These are phyloP conservation scores for Coniella vitis DNA, from an alignment of 2,329 filamentous ascomycete genomes.

Conservation along the genomic window DNA sequence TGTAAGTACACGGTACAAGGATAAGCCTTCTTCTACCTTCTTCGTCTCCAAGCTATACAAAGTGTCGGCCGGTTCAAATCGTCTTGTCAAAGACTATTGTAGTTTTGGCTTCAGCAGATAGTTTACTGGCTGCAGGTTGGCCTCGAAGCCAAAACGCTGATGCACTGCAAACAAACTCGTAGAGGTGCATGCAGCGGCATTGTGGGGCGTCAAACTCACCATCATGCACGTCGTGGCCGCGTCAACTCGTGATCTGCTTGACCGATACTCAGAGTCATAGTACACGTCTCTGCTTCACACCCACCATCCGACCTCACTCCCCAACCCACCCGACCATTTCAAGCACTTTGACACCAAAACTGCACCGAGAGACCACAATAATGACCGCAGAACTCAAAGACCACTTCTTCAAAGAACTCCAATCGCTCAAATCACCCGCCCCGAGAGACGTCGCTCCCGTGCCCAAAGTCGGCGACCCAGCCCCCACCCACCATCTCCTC, in stretches of 20 bases:
- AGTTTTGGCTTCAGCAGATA: too few species aligned
- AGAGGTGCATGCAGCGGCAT: too few species aligned
- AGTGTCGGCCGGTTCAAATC: conserved; percentile 1
- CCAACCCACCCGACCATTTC: background rate
- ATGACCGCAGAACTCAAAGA: conserved; percentile 8
- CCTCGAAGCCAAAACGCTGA: too few species aligned
- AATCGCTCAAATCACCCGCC: conserved; percentile 14
- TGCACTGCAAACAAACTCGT: too few species aligned
- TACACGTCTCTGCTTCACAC: background rate
- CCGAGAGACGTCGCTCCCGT: conserved; percentile 36
- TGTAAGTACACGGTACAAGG: conserved; percentile 5
- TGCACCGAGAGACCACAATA: too few species aligned
- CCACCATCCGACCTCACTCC: background rate
- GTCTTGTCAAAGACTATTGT: too few species aligned
- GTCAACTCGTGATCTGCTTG: background rate
- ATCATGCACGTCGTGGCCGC: background rate
- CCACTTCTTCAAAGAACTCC: conserved; percentile 10
- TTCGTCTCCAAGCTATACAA: conserved; percentile 6
- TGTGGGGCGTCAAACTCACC: too few species aligned
- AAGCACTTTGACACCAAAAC: too few species aligned
- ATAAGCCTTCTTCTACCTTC: too few species aligned
- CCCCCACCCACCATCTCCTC: conserved; percentile 45
- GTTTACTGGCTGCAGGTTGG: too few species aligned
- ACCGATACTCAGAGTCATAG: background rate
- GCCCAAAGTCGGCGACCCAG: conserved; percentile 47